Base-by-base conservation (phyloP, 1,284 basidiomycete species). In the Exobasidium cylindrosporum region DNA sequence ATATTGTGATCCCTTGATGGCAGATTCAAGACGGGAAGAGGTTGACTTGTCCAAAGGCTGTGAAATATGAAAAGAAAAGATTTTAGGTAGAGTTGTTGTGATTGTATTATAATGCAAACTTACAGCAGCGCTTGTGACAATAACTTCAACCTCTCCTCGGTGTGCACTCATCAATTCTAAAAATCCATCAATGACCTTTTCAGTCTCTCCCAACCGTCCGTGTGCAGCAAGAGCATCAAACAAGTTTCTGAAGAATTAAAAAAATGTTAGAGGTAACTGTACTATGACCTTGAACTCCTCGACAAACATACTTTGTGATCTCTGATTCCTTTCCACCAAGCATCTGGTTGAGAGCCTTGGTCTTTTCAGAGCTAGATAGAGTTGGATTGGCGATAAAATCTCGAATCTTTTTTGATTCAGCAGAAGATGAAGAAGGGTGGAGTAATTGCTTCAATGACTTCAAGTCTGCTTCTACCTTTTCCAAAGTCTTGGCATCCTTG, bases 151-250 rank as follows among this genome's bases (percentile, higher is more conserved):
- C 83, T 98, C 95, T 72, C 95, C 95, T 81, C 87, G 89, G 86
- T 97, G 87, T 75, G 89, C 88, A 61, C 90, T 84, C 72, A 96
- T 89, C 70, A 97, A 87, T 80, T 89, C 87, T 73, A 91, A 87
- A 84, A 97, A 97, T 68, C 90, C 92, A 78, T 90, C 87, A 74
- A 97, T 91, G 66, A 96, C 91, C 73, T 88, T 89, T 73, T 86
- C 83, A 29, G 91, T 88, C 84, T 95, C 89, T 63, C 83, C 84
- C 66, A 98, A 84, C 68, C 96, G 86, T 66, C 93, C 93, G 82
- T 99, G 98, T 82, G 97, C 91, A 62, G 91, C 90, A 67, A 98
- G 86, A 70, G 97, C 88, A 46, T 82, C 81, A 81, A 99, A 88
- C 73, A 99, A 85, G 85, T 97, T 98, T 64, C 74, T 78, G 50